Evolutionary conservation across 306 rosid species (phyloP).

Genomic region (Acacia crassicarpa): DNA sequence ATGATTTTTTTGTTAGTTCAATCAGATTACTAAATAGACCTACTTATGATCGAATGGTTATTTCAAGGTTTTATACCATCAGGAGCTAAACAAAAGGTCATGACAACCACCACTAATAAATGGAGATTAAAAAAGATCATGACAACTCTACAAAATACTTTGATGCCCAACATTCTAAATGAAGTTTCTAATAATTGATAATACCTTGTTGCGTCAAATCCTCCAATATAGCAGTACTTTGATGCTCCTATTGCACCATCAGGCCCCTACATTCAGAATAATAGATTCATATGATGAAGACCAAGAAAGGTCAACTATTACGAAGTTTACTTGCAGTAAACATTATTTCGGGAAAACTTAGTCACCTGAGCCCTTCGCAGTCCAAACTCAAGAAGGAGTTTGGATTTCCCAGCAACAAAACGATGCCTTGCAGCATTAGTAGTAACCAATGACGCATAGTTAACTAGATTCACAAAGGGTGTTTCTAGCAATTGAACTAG

Average conservation of each 20-base stretch:
- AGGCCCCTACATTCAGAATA: constrained; percentile 72
- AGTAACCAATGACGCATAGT: constrained; percentile 88
- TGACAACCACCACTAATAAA: not conserved
- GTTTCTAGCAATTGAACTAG: constrained; percentile 96
- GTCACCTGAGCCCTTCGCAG: constrained; percentile 89
- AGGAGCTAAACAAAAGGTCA: not conserved
- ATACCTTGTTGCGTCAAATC: constrained; percentile 98
- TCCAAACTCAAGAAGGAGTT: constrained; percentile 93
- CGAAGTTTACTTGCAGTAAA: constrained; percentile 20
- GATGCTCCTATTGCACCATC: constrained; percentile 97
- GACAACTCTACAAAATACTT: not conserved
- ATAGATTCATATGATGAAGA: constrained; percentile 28
- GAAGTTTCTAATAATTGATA: constrained; percentile 12
- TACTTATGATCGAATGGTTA: not conserved
- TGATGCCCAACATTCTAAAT: constrained; percentile 7
- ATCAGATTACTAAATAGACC: not conserved
- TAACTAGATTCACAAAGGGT: constrained; percentile 84
- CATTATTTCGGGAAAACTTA: constrained; percentile 16
- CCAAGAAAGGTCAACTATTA: constrained; percentile 9
- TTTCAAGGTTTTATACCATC: constrained; percentile 7
- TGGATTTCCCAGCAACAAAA: constrained; percentile 93
- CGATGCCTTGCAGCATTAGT: constrained; percentile 99
- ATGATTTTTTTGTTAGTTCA: constrained; percentile 1
- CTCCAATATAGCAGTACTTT: constrained; percentile 95
- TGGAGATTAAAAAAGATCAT: not conserved